phyloP scores from a whole-genome alignment of 2,329 filamentous ascomycete genomes.

The Penicillium digitatum region DNA sequence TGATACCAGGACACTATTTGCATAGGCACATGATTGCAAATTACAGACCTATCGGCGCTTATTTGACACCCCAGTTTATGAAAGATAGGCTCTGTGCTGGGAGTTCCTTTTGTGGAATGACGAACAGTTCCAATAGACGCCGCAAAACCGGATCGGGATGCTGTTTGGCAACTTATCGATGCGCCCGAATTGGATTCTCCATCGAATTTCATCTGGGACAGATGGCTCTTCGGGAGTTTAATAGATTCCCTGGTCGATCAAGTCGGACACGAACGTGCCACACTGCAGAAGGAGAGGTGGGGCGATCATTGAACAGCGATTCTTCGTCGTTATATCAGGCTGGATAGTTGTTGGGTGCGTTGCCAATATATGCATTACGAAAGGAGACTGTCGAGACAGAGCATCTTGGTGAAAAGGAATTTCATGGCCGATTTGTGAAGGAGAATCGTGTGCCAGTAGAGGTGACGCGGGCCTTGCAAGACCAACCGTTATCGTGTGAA shows the following conservation, averaged over 20 bases:
- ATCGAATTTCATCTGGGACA: slow-evolving; percentile 56
- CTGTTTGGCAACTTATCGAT: slow-evolving; percentile 61
- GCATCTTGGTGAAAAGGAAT: slow-evolving; percentile 49
- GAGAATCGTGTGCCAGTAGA: slow-evolving; percentile 42
- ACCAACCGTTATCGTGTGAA: slow-evolving; percentile 40
- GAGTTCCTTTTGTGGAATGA: slow-evolving; percentile 57
- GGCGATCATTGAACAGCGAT: slow-evolving; percentile 48
- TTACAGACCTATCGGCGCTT: slow-evolving; percentile 48
- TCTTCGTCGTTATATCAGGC: slow-evolving; percentile 54
- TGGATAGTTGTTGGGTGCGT: slow-evolving; percentile 57
- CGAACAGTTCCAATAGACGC: slow-evolving; percentile 48
- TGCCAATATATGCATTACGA: slow-evolving; percentile 53
- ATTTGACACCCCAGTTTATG: slow-evolving; percentile 57
- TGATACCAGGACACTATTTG: slow-evolving; percentile 50
- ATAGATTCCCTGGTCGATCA: slow-evolving; percentile 55
- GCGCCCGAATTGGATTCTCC: slow-evolving; percentile 54
- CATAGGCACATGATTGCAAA: slow-evolving; percentile 51
- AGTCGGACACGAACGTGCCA: slow-evolving; percentile 58
- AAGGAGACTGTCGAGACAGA: slow-evolving; percentile 46
- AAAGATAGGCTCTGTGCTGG: slow-evolving; percentile 60
- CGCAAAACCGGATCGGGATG: slow-evolving; percentile 55
- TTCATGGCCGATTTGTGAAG: slow-evolving; percentile 53
- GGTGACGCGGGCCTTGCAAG: slow-evolving; percentile 42
- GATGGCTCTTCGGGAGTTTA: slow-evolving; percentile 52
- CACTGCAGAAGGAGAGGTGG: slow-evolving; percentile 59